Percentiles rank a stretch among this genome's conserved stretches.
Evolutionary conservation across 768 basidiomycete genomes (phyloP).

Genomic region (Russula sp.): DNA sequence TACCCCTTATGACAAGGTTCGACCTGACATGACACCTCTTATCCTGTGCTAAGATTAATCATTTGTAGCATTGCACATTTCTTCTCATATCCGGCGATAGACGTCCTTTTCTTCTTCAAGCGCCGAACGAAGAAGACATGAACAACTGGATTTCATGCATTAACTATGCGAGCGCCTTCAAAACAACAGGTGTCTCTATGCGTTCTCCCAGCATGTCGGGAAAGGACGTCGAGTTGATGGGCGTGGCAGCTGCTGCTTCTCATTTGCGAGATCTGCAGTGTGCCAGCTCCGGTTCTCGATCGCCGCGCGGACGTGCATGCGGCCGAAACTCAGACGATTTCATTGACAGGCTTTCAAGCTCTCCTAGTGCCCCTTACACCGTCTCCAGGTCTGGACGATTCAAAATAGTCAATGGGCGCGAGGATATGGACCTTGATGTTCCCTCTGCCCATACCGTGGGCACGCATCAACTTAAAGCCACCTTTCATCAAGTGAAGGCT

Average conservation of each 20-base stretch:
- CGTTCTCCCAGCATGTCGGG: conserved; percentile 62
- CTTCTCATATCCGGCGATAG: conserved; percentile 70
- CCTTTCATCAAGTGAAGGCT: conserved; percentile 82
- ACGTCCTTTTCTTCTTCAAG: conserved; percentile 77
- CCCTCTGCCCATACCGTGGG: conserved; percentile 49
- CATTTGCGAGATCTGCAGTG: conserved; percentile 64
- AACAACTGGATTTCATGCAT: conserved; percentile 88
- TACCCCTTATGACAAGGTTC: conserved; percentile 66
- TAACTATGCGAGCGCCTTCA: conserved; percentile 93
- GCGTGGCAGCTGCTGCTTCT: conserved; percentile 79
- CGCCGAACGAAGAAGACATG: conserved; percentile 59
- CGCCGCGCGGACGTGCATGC: conserved; percentile 32
- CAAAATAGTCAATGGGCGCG: conserved; percentile 13
- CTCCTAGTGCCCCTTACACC: conserved; percentile 5
- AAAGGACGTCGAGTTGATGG: conserved; percentile 67
- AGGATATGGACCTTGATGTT: conserved; percentile 34
- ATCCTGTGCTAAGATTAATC: not conserved
- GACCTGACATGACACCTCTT: conserved; percentile 18
- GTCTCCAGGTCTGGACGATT: not conserved
- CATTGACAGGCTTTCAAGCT: conserved; percentile 9
- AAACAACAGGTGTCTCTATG: conserved; percentile 75
- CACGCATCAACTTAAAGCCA: conserved; percentile 66
- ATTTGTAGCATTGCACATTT: conserved; percentile 46
- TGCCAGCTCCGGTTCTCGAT: conserved; percentile 23
- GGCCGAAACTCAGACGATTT: conserved; percentile 22